Percentiles rank a stretch among this genome's conserved stretches.
Conservation (phyloP, 176 grass and related monocot species). For the Chloris gayana region DNA sequence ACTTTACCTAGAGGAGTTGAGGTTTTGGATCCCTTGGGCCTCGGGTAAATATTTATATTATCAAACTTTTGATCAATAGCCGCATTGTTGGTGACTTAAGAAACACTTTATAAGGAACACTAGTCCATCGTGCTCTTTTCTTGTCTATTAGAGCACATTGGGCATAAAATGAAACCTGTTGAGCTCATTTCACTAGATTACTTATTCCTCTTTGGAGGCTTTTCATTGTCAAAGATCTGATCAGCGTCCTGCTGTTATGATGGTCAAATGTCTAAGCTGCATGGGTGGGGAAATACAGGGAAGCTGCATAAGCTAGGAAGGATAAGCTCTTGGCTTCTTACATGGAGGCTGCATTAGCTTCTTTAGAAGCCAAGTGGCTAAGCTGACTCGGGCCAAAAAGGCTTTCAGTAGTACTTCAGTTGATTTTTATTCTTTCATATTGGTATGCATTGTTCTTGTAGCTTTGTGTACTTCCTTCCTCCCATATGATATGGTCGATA, state of each 20-base stretch:
- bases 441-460: background rate
- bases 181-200: background rate
- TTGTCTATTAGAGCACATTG: constrained; percentile 7
- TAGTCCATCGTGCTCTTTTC: constrained; percentile 5
- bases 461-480: background rate
- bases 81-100: background rate
- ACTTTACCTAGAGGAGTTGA: constrained; percentile 96
- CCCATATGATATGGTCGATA: constrained; percentile 18
- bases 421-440: background rate
- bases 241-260: background rate
- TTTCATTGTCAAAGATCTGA: background rate
- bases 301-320: constrained; percentile 22
- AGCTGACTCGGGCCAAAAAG: constrained; percentile 9
- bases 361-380: constrained; percentile 10
- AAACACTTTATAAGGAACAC: constrained; percentile 21
- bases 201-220: background rate
- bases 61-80: constrained; percentile 21
- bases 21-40: constrained; percentile 95
- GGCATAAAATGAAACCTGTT: background rate
- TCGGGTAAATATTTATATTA: constrained; percentile 71
- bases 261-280: background rate
- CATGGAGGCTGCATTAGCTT: constrained; percentile 3
- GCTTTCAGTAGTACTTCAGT: background rate
- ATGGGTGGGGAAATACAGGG: background rate
- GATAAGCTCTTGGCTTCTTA: constrained; percentile 3